phyloP scores from a whole-genome alignment of 805 yeast species.

The Alloascoidea hylecoeti region DNA sequence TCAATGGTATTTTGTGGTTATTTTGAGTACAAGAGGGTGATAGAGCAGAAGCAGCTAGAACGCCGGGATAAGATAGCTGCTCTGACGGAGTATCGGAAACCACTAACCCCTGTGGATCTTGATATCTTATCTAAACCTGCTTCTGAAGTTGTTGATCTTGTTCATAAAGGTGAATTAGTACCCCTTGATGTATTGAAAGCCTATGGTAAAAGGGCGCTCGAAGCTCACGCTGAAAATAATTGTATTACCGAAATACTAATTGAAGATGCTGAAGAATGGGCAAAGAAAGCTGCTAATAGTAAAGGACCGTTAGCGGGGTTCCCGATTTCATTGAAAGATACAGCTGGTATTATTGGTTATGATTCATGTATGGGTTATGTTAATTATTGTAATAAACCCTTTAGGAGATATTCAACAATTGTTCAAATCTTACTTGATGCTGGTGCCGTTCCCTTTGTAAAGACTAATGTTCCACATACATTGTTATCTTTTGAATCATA shows the following conservation, averaged over 20 bases:
- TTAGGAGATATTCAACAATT: slow-evolving; percentile 23
- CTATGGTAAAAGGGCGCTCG: slow-evolving; percentile 48
- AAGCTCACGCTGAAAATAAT: slow-evolving; percentile 43
- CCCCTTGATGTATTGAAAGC: slow-evolving; percentile 44
- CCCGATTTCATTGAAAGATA: slow-evolving; percentile 51
- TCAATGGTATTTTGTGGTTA: slow-evolving; percentile 5
- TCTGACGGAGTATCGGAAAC: slow-evolving; percentile 23
- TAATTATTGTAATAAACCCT: slow-evolving; percentile 23
- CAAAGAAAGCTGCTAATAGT: slow-evolving; percentile 30
- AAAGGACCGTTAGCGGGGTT: slow-evolving; percentile 50
- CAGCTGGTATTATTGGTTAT: slow-evolving; percentile 31
- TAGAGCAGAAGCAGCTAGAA: slow-evolving; percentile 15
- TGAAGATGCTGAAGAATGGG: slow-evolving; percentile 54
- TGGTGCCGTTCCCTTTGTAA: slow-evolving; percentile 40
- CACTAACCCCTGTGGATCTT: slow-evolving; percentile 17
- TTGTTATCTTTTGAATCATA: slow-evolving; percentile 41
- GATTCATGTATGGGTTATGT: slow-evolving; percentile 39
- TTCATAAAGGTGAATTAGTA: slow-evolving; percentile 30
- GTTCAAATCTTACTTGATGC: slow-evolving; percentile 29
- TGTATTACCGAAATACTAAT: slow-evolving; percentile 48
- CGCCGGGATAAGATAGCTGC: slow-evolving; percentile 18
- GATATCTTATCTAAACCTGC: slow-evolving; percentile 26
- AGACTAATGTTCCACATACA: slow-evolving; percentile 43
- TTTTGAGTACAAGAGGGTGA: neutral
- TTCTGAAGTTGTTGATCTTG: slow-evolving; percentile 23